Evolutionary conservation across 2,329 filamentous ascomycete species (phyloP), one percentile per base, ranked within the genome.

Genomic region (Monosporascus sp.): DNA sequence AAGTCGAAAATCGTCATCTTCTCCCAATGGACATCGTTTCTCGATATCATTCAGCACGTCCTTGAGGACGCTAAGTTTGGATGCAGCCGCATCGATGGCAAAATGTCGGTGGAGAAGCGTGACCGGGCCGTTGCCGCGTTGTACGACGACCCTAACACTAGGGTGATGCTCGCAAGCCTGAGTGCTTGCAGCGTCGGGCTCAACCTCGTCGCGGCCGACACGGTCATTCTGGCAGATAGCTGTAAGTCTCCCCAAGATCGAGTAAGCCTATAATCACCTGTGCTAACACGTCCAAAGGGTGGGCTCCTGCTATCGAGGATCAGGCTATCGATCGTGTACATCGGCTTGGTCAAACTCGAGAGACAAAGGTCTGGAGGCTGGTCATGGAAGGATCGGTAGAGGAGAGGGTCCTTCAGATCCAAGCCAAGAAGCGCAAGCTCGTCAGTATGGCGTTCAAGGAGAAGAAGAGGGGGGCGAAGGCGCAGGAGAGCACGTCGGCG

Each of bases 301-400:
- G 91, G 88, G 90, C 91, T 1, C 91, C 91, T 0, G 90, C 90
- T 1, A 94, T 96, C 52, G 91, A 96, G 69, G 90, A 96, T 60
- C 91, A 96, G 67, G 92, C 92, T 3, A 80, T 96, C 3, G 91
- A 96, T 65, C 86, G 91, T 5, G 90, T 96, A 6, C 89, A 96
- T 66, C 81, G 91, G 0, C 77, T 96, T 0, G 91, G 91, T 0
- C 92, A 96, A 72, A 92, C 80, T 58, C 81, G 88, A 38, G 80
- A 85, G 55, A 91, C 87, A 0, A 91, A 83, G 1, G 85, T 96
- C 1, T 94, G 90, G 77, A 78, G 90, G 47, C 75, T 96, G 9
- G 82, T 96, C 2, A 87, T 96, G 73, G 88, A 96, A 61, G 81
- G 78, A 1, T 88, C 82, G 7, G 84, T 96, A 5, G 92, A 96